A percentile compares a stretch with the other conserved stretches of the same genome.
Evolutionary conservation across 371 early-diverging fungal genomes (phyloP).

Genomic region (Basidiobolus meristosporus): DNA sequence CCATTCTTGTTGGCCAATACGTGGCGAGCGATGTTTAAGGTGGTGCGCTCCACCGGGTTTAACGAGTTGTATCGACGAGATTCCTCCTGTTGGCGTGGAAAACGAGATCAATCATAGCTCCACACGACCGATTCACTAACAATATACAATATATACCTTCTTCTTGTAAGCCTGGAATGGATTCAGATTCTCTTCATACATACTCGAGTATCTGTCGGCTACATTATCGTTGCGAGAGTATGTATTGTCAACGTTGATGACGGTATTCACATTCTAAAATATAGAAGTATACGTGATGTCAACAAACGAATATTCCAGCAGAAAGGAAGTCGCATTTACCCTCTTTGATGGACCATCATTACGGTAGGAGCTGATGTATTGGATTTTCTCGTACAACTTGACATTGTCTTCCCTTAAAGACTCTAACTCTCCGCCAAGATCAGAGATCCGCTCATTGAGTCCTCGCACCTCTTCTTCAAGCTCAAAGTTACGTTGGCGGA

Average conservation of each 20-base stretch:
- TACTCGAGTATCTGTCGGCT: constrained; percentile 42
- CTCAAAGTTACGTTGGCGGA: constrained; percentile 63
- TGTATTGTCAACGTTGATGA: constrained; percentile 1
- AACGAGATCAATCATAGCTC: no score
- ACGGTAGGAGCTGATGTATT: constrained; percentile 42
- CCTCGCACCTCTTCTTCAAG: constrained; percentile 50
- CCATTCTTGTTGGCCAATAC: constrained; percentile 57
- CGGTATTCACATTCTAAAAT: not conserved
- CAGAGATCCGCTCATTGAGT: constrained; percentile 32
- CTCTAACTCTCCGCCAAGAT: constrained; percentile 38
- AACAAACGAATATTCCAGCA: no score
- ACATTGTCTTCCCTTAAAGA: constrained; percentile 58
- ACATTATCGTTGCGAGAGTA: constrained; percentile 14
- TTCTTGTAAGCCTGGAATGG: constrained; percentile 73
- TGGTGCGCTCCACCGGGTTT: constrained; percentile 56
- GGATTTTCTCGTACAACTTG: constrained; percentile 67
- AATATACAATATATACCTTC: constrained; percentile 18
- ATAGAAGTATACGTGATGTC: no score
- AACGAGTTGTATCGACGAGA: constrained; percentile 44
- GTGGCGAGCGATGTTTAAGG: constrained; percentile 35
- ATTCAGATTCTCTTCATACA: constrained; percentile 74
- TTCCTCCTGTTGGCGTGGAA: constrained; percentile 35
- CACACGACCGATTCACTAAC: no score
- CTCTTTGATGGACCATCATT: constrained; percentile 3
- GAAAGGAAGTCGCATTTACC: no score